Conservation (phyloP, 129 eudicot species). For the carrot (Daucus carota) region DH1_v3.0 NC_030386.2:6380501-6381000, state of each 20-base stretch:
- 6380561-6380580: slow-evolving; percentile 20
- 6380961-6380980: slow-evolving; percentile 28
- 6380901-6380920: slow-evolving; percentile 22
- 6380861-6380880: slow-evolving; percentile 19
- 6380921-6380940: slow-evolving; percentile 47
- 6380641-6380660: slow-evolving; percentile 13
- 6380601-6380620: slow-evolving; percentile 24
- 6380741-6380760: slow-evolving; percentile 18
- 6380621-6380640: slow-evolving; percentile 27
- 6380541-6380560: slow-evolving; percentile 23
- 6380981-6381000: slow-evolving; percentile 26
- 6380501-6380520: slow-evolving; percentile 16
- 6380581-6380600: slow-evolving; percentile 30
- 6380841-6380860: slow-evolving; percentile 23
- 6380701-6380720: slow-evolving; percentile 20
- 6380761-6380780: slow-evolving; percentile 23
- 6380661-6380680: slow-evolving; percentile 25
- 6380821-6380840: slow-evolving; percentile 19
- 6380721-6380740: slow-evolving; percentile 27
- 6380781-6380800: slow-evolving; percentile 19
- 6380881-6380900: slow-evolving; percentile 25
- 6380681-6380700: slow-evolving; percentile 18
- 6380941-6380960: slow-evolving; percentile 41
- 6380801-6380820: slow-evolving; percentile 28
- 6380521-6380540: slow-evolving; percentile 18